Conservation (phyloP, 441 rosid genomes). For the Populus hybrid region DNA sequence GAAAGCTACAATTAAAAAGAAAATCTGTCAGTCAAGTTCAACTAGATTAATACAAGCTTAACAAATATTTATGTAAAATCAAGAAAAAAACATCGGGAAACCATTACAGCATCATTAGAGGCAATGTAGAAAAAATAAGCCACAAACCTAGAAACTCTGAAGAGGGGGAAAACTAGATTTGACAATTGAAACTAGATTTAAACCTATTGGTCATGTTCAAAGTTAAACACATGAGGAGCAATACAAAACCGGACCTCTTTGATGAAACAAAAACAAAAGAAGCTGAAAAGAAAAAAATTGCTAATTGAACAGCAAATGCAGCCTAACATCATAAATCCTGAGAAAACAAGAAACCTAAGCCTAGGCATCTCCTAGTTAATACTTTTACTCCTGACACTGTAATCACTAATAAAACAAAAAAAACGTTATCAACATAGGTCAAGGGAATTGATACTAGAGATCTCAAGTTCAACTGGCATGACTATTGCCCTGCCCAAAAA, state of each 20-base stretch:
- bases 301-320: neutral
- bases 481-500: neutral
- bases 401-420: neutral
- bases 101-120: neutral
- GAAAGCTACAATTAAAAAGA: slow-evolving; percentile 65
- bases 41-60: neutral
- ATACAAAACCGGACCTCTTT: neutral
- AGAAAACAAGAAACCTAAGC: neutral
- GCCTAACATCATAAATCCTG: neutral
- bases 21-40: slow-evolving; percentile 20
- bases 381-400: neutral
- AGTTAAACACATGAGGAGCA: neutral
- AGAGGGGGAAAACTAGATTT: neutral
- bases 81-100: neutral
- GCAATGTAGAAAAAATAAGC: neutral
- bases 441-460: neutral
- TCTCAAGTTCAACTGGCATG: neutral
- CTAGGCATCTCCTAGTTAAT: neutral
- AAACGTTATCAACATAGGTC: neutral
- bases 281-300: neutral
- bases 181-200: neutral
- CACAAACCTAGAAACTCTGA: neutral
- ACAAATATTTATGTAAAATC: neutral
- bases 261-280: neutral
- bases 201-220: neutral